Base-by-base conservation (phyloP, 176 grass and related monocot species). In the Zea luxurians region DNA sequence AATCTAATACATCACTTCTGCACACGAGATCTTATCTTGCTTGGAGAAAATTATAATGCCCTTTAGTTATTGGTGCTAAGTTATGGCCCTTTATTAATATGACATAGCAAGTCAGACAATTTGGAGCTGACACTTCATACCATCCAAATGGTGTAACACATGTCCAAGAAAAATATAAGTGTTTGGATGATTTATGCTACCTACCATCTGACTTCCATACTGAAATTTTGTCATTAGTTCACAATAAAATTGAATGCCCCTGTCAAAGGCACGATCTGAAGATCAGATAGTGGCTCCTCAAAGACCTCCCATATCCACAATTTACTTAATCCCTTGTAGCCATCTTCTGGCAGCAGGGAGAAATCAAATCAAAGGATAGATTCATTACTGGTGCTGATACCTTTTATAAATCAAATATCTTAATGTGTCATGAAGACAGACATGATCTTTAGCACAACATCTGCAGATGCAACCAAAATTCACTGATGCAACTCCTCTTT, bases 201-300 rank as follows among this genome's bases (percentile, higher is more conserved):
- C 5, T 7, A 8, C 34, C 6, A 66, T 40, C 46, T 38, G 10
- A 21, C 10, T 17, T 45, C 13, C 46, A 65, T 3, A 27, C 2
- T 66, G 35, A 73, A 48, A 48, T 16, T 54, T 68, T 47, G 13
- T 38, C 55, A 1, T 4, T 21, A 57, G 34, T 44, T 17, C 16
- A 27, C 9, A 45, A 0, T 4, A 27, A 64, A 35, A 78, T 12
- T 76, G 46, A 71, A 7, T 36, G 13, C 8, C 27, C n/a, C 13
- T 78, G 10, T 79, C 48, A 37, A 47, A 86, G 61, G 7, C 74
- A 18, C 15, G 16, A 48, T 35, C 40, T 45, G 52, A 73, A 66
- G 37, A 73, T 41, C 7, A 77, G 5, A 77, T 13, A 3, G 47
- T 71, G 4, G 10, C 7, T 61, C 13, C 3, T 61, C 49, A 50